Evolutionary conservation across 2,329 filamentous ascomycete genomes (phyloP).

Genomic region (Venturia aucupariae): DNA sequence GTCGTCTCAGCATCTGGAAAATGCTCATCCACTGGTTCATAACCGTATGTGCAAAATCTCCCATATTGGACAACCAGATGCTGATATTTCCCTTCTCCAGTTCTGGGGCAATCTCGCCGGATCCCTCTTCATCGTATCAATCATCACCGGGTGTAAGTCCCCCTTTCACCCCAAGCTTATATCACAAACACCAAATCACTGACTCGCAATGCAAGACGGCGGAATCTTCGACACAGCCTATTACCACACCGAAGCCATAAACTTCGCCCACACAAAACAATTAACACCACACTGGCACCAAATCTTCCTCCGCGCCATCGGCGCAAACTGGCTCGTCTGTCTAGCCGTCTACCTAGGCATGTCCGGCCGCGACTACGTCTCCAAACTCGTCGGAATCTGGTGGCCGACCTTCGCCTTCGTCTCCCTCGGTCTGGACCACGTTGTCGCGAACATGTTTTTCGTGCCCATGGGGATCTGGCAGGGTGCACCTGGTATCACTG

Average conservation of each 20-base stretch:
- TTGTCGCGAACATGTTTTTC: conserved; percentile 23
- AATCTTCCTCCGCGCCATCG: conserved; percentile 21
- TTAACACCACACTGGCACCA: conserved; percentile 18
- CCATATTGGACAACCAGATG: background rate
- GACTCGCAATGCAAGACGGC: conserved; percentile 26
- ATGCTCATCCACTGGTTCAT: conserved; percentile 36
- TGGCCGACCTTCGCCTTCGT: conserved; percentile 23
- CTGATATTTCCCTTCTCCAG: background rate
- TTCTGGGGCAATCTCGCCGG: conserved; percentile 43
- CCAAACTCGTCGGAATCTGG: conserved; percentile 24
- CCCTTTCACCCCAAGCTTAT: background rate
- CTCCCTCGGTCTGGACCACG: conserved; percentile 20
- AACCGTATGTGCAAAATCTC: conserved; percentile 19
- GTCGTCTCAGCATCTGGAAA: conserved; percentile 24
- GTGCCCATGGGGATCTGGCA: conserved; percentile 23
- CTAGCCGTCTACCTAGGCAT: conserved; percentile 21
- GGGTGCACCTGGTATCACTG: conserved; percentile 18
- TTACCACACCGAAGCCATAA: conserved; percentile 18
- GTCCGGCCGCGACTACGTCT: conserved; percentile 19
- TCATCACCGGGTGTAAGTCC: conserved; percentile 39
- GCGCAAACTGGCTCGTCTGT: conserved; percentile 22
- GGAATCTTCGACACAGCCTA: conserved; percentile 31
- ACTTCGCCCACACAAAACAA: conserved; percentile 19
- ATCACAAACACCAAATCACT: background rate
- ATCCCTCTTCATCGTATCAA: conserved; percentile 38